phyloP scores from a whole-genome alignment of 2,329 filamentous ascomycete genomes.

The Beauveria sp. region DNA sequence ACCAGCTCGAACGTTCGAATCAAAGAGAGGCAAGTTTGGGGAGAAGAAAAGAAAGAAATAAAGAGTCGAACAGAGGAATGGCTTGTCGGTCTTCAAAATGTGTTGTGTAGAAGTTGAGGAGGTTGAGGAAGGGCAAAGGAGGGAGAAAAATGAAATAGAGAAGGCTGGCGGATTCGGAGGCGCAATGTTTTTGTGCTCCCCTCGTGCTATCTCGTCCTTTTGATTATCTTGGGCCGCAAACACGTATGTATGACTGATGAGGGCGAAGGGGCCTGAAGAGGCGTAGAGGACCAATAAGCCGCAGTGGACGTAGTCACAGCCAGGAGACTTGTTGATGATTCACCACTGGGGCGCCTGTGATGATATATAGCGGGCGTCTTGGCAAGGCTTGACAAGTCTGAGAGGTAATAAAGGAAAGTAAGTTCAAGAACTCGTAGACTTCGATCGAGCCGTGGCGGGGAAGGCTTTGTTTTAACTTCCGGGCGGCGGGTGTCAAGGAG shows the following conservation, averaged over 20 bases:
- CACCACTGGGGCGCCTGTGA: neutral
- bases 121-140: neutral
- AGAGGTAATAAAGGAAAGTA: neutral
- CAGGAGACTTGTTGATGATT: neutral
- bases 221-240: neutral
- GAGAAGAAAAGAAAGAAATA: neutral
- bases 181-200: neutral
- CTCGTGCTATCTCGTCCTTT: neutral
- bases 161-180: neutral
- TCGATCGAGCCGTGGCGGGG: constrained; percentile 11
- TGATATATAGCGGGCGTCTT: neutral
- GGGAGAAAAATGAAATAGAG: neutral
- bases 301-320: neutral
- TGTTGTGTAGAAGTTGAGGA: neutral
- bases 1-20: neutral
- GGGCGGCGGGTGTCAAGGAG: constrained; percentile 8
- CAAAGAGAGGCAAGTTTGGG: neutral
- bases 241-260: neutral
- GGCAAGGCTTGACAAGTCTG: neutral
- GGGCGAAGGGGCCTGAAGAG: neutral
- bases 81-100: neutral
- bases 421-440: neutral
- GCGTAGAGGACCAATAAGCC: neutral
- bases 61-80: neutral
- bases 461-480: constrained; percentile 11